phyloP scores from a whole-genome alignment of 805 yeast genomes.

The Ogataea allantospora region DNA sequence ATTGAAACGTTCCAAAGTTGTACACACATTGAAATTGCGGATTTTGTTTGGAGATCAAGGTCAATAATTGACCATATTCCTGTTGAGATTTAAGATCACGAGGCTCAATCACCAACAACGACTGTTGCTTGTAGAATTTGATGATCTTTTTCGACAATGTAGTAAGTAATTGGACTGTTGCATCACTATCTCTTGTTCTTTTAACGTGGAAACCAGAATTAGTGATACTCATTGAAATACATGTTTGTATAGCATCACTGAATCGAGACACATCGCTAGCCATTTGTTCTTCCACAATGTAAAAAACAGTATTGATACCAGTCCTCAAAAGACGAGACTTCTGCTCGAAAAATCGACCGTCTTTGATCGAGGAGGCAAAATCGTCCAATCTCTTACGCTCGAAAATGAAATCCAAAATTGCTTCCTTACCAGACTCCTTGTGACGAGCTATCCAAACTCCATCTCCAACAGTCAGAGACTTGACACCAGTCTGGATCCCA shows the following conservation, averaged over 20 bases:
- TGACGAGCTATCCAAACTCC: slow-evolving; percentile 84
- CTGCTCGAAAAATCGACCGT: slow-evolving; percentile 88
- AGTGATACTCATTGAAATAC: slow-evolving; percentile 68
- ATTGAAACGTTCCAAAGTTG: slow-evolving; percentile 56
- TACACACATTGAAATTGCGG: slow-evolving; percentile 41
- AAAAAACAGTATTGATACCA: slow-evolving; percentile 64
- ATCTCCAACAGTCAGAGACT: slow-evolving; percentile 80
- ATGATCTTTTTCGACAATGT: slow-evolving; percentile 46
- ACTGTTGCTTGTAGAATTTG: slow-evolving; percentile 37
- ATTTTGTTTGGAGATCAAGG: slow-evolving; percentile 37
- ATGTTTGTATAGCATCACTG: slow-evolving; percentile 70
- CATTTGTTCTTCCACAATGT: slow-evolving; percentile 75
- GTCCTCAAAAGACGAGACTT: slow-evolving; percentile 71
- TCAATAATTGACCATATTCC: slow-evolving; percentile 45
- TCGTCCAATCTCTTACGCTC: slow-evolving; percentile 92
- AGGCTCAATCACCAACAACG: slow-evolving; percentile 52
- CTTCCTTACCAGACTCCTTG: slow-evolving; percentile 53
- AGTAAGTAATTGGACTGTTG: slow-evolving; percentile 61
- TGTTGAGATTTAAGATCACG: slow-evolving; percentile 46
- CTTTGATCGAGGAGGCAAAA: slow-evolving; percentile 74
- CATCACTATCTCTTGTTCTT: slow-evolving; percentile 69
- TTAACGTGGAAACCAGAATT: slow-evolving; percentile 65
- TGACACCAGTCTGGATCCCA: slow-evolving; percentile 51
- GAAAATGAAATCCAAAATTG: slow-evolving; percentile 75
- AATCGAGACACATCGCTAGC: slow-evolving; percentile 44